Evolutionary conservation across 257 asterid genomes (phyloP), one percentile per base, ranked within the genome.

Genomic region (Apocynum venetum): DNA sequence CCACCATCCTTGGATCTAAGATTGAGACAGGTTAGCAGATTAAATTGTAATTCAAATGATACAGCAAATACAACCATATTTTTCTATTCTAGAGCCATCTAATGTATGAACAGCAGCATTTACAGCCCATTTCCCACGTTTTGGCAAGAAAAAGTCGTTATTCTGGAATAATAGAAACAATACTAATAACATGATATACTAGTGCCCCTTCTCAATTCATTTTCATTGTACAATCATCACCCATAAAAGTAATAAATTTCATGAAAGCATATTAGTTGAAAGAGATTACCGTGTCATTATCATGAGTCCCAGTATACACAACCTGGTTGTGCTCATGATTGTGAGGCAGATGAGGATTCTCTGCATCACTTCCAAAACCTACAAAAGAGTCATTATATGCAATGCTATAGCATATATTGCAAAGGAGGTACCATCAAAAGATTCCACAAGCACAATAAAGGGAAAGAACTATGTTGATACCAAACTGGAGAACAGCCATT

Each of bases 401-500:
- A 72, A 52, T 49, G 31, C 17, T 31, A 25, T 2, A n/a, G 51
- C 59, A 47, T 55, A 46, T 25, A 65, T 4, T 10, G 17, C 68
- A 71, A 31, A 41, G 56, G 10, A 19, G 51, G 38, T 2, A 8
- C 8, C n/a, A 35, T 47, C 35, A 3, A 41, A 59, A 14, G 1
- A 3, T 14, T 10, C 6, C 41, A 71, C 46, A 51, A 57, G 77
- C 63, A 75, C 44, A 36, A 75, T 46, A 55, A 25, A 43, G 64
- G 72, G 53, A 65, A 74, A 11, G 65, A 86, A 60, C 46, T 55
- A 61, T 47, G 63, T 49, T 76, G 73, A 72, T 90, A 93, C 99
- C 99, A 88, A 96, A 96, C 85, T 96, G 98, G 83, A 96, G 94
- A 77, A 93, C 98, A 12, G 99, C 98, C 99, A 96, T 96, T 79